phyloP scores from a whole-genome alignment of 257 asterid genomes.

The Solanum tarijense region DNA sequence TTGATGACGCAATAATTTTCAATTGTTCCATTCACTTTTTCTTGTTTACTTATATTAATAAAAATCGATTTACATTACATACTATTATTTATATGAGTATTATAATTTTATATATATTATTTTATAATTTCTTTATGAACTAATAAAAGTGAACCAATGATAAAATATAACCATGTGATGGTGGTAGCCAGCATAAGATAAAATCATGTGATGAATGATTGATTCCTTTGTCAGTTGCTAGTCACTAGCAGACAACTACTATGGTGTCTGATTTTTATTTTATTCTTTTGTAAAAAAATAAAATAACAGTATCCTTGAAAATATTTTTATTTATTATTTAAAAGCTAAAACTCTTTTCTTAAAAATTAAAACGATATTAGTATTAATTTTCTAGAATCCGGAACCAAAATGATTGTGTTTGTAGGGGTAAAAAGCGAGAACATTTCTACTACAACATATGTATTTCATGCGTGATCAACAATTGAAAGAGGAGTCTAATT shows the following conservation, averaged over 20 bases:
- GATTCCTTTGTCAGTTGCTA: not conserved
- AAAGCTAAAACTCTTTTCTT: not conserved
- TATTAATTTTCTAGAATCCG: not conserved
- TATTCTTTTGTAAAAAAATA: too few species aligned
- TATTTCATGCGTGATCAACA: not conserved
- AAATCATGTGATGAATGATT: not conserved
- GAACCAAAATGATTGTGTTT: not conserved
- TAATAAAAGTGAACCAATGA: accelerated
- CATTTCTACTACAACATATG: too few species aligned
- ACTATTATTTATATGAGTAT: too few species aligned
- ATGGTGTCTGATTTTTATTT: too few species aligned
- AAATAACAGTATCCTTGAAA: not conserved
- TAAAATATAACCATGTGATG: not conserved
- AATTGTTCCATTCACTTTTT: not conserved
- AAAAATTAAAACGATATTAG: not conserved
- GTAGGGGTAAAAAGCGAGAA: not conserved
- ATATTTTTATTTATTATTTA: not conserved
- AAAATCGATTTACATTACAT: not conserved
- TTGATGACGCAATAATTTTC: not conserved
- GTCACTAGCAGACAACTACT: not conserved
- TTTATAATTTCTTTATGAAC: not conserved
- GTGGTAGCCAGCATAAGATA: not conserved
- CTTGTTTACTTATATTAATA: not conserved
- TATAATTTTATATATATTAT: too few species aligned
- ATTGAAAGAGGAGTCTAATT: not conserved